These are phyloP conservation scores for Chrysanthemum seticuspe DNA, from an alignment of 129 eudicot genomes.

Conservation along the genomic window DNA sequence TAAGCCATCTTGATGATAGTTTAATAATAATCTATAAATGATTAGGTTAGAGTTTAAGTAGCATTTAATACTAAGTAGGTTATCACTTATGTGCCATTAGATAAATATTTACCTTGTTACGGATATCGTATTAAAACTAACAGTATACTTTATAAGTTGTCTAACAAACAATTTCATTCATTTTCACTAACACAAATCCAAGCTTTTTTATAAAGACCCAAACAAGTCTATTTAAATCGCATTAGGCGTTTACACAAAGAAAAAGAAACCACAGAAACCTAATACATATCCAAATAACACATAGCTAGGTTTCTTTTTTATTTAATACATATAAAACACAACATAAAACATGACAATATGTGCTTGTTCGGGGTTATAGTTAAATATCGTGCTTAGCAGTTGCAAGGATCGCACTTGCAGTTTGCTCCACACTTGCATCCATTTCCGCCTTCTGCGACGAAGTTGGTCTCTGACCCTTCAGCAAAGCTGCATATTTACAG, in stretches of 20 bases:
- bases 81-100: too few species aligned
- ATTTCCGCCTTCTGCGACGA: slow-evolving; percentile 43
- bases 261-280: slow-evolving; percentile 22
- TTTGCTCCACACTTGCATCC: slow-evolving; percentile 55
- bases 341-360: slow-evolving; percentile 21
- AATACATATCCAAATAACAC: slow-evolving; percentile 23
- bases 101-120: too few species aligned
- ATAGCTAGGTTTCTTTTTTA: slow-evolving; percentile 20
- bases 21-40: too few species aligned
- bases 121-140: too few species aligned
- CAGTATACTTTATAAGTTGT: too few species aligned
- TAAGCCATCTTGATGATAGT: too few species aligned
- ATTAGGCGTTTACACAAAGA: slow-evolving; percentile 18
- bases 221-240: slow-evolving; percentile 20
- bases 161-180: not conserved
- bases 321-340: slow-evolving; percentile 27
- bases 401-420: slow-evolving; percentile 77
- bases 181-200: slow-evolving; percentile 8
- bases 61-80: too few species aligned
- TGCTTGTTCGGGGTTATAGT: slow-evolving; percentile 27
- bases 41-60: too few species aligned
- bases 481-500: slow-evolving; percentile 28
- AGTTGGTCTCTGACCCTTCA: slow-evolving; percentile 48
- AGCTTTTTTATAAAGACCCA: slow-evolving; percentile 24
- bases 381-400: slow-evolving; percentile 33